These are phyloP conservation scores for Conringia planisiliqua DNA, from an alignment of 345 rosid species.

Conservation along the genomic window DNA sequence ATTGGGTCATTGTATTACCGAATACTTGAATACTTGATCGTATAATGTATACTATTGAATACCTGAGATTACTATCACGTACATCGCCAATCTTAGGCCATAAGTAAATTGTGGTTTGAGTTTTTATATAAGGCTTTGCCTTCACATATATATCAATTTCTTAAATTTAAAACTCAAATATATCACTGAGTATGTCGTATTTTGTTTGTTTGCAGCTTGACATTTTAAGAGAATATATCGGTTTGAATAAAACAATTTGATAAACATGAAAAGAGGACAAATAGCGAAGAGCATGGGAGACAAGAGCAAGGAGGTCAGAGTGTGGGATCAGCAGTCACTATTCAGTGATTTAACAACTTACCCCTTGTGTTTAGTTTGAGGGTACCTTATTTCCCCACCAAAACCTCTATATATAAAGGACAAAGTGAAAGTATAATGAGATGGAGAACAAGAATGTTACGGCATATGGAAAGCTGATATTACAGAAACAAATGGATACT, in stretches of 20 bases:
- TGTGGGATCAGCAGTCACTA: constrained; percentile 23
- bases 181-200: neutral
- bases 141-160: neutral
- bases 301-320: constrained; percentile 25
- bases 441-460: neutral
- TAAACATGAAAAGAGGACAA: constrained; percentile 9
- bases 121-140: too few species aligned
- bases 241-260: neutral
- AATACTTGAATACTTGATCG: too few species aligned
- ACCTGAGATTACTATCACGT: too few species aligned
- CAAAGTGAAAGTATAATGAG: neutral
- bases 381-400: constrained; percentile 18
- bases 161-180: neutral
- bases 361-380: constrained; percentile 17
- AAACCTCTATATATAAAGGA: neutral
- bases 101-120: too few species aligned
- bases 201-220: neutral
- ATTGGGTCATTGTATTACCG: too few species aligned
- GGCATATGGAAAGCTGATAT: neutral
- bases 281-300: constrained; percentile 29
- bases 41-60: too few species aligned
- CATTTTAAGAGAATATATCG: neutral
- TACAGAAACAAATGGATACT: neutral
- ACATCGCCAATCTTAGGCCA: too few species aligned
- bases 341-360: constrained; percentile 4